Conservation (phyloP, 345 rosid genomes). For the Crucihimalaya himalaica region DNA sequence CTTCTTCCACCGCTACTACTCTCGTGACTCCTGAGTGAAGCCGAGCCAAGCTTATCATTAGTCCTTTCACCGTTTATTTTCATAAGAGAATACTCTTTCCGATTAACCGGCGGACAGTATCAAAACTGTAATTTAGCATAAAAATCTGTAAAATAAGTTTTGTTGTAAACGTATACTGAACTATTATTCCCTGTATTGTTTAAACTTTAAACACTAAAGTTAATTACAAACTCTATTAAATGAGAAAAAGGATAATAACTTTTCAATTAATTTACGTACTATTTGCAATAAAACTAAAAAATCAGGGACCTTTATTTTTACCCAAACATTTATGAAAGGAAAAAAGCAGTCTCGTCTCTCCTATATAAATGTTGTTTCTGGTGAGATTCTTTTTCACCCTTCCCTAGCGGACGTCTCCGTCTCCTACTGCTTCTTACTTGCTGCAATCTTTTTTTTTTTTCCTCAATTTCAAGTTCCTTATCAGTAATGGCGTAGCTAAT, state of each 20-base stretch:
- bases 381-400: neutral
- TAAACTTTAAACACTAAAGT: neutral
- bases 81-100: too few relatives aligned
- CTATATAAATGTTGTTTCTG: constrained; percentile 1
- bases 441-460: neutral
- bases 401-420: neutral
- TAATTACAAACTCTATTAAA: neutral
- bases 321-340: neutral
- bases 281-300: neutral
- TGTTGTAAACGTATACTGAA: neutral
- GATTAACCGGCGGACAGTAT: too few relatives aligned
- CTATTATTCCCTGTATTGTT: neutral
- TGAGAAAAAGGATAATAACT: neutral
- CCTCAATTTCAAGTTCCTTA: neutral
- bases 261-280: neutral
- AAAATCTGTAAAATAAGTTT: neutral
- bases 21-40: constrained; percentile 17
- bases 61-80: neutral
- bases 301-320: neutral
- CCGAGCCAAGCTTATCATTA: neutral
- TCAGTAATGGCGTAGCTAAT: constrained; percentile 3
- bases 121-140: too few relatives aligned
- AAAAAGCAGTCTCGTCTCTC: too few relatives aligned
- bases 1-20: neutral
- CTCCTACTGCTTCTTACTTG: neutral